Base-by-base conservation (phyloP, 148 eudicot genomes). In the Vaccinium corymbosum region DNA sequence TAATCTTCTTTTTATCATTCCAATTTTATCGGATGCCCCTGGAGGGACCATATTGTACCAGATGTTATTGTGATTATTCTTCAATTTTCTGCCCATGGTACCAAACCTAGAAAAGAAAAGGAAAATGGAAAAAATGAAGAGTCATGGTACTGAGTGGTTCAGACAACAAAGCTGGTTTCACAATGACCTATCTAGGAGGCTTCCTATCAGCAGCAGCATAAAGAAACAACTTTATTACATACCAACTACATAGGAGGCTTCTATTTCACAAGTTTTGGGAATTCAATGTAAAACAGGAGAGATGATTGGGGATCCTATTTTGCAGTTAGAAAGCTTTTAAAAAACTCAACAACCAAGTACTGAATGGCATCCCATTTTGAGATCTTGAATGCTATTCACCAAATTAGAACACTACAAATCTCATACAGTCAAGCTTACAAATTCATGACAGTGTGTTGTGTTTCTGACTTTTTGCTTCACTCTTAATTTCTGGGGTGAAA, bases 191-290 rank as follows among this genome's bases (percentile, higher is more conserved):
- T 62, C 27, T 62, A 29, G n/a, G n/a, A n/a, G n/a, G n/a, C n/a
- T n/a, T n/a, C n/a, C n/a, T n/a, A n/a, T n/a, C 70, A 62, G 4
- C 12, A 62, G 72, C 35, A 66, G 72, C 72, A 66, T 66, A 66
- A 66, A 66, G 35, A 25, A 66, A 4, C 0, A 10, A 25, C 17
- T 25, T 22, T 2, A 25, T 66, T 25, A 35, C 38, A 35, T 35
- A 27, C 72, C 72, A 66, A 16, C 72, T 66, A 27, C 72, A 38
- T 66, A 25, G 72, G 72, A 66, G 72, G 72, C 72, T 66, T 66
- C 38, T 25, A 66, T 12, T 66, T 11, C 35, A 66, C 35, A 66
- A 27, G 35, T 27, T 12, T 25, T 27, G 72, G 0, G 35, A 66
- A 66, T 66, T 66, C 72, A 27, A 66, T 27, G 35, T 27, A 12